Evolutionary conservation across 768 basidiomycete species (phyloP), one percentile per base, ranked within the genome.

Genomic region (Cyclocybe cylindracea): DNA sequence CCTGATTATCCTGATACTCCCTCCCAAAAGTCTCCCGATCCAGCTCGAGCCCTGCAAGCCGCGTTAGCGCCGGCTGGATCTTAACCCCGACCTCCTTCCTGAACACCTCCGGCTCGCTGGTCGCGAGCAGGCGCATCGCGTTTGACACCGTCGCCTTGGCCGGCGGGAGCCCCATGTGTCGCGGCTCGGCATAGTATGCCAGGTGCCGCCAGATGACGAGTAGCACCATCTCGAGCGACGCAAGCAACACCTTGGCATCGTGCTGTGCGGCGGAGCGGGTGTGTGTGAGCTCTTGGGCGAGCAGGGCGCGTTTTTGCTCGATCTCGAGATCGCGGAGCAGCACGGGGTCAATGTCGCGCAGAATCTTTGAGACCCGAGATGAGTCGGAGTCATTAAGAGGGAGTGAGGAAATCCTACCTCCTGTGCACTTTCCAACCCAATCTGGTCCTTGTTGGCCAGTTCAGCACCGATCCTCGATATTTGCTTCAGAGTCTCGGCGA

Each of bases 121-220:
- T 74, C 1, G 84, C 74, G 42, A 86, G 64, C 34, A 85, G 70
- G 32, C 85, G 80, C 73, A 85, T 75, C 4, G 79, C 76, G 34
- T 65, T 77, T 62, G 57, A 68, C 48, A 79, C 72, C 35, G 80
- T 69, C 24, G 64, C 59, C 48, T 73, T 77, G 11, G 64, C 73
- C 43, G 70, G 67, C 5, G 66, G 67, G 39, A 52, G 50, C 35
- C 55, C 59, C 68, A 70, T 67, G 39, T 64, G 63, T 38, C 61
- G 57, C 14, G 66, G 61, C 46, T 78, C 73, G 36, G 76, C 66
- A 66, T 88, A 94, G 62, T 85, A 84, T 10, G 80, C 76, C 29
- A 91, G 62, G 61, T 95, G 94, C 11, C 91, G 78, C 87, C 89
- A 93, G 8, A 92, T 71, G 14, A 94, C 75, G 13, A 94, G 74